Base-by-base conservation (phyloP, 2,329 filamentous ascomycete species). In the Calonectria hawksworthii region DNA sequence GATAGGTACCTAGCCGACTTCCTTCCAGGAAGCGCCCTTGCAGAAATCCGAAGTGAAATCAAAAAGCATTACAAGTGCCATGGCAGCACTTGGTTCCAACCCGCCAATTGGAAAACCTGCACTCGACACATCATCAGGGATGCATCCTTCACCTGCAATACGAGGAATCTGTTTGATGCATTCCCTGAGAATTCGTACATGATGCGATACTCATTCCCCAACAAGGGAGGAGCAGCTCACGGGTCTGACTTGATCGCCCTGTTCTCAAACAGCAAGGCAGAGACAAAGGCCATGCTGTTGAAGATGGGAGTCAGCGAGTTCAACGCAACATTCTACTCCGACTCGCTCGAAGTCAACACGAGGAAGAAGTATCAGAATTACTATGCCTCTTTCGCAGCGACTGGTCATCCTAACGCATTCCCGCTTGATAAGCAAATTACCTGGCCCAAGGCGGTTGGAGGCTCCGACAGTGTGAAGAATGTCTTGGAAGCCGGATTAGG, bases 141-240 rank as follows among this genome's bases (percentile, higher is more conserved):
- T 23, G 21, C 41, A 11, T 44, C 67, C 11, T 77, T 77, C 32
- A 77, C 75, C 2, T 77, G 75, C 56, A 77, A 77, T 28, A 76
- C 54, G 0, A 51, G 75, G 52, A 51, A 74, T 26, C 32, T 74
- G 9, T 38, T 73, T 44, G 51, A 73, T 9, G 56, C 72, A 3
- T 76, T 68, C 26, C 34, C 54, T 0, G 2, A 47, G 0, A 44
- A 70, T 28, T 30, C 74, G 1, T 73, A 74, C 56, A 65, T 65
- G 54, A 74, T 77, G 74, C 47, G 67, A 16, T 76, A 74, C 51
- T 67, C 34, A 2, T 77, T 71, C n/a, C 70, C 70, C 1, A 9
- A 16, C 4, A 11, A 56, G 10, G 2, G 4, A 0, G 0, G 61
- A 2, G 65, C 70, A 1, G 44, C n/a, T 11, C 73, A 73, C 23